These are phyloP conservation scores for Castanopsis chinensis DNA, from an alignment of 306 rosid species.

Conservation along the genomic window DNA sequence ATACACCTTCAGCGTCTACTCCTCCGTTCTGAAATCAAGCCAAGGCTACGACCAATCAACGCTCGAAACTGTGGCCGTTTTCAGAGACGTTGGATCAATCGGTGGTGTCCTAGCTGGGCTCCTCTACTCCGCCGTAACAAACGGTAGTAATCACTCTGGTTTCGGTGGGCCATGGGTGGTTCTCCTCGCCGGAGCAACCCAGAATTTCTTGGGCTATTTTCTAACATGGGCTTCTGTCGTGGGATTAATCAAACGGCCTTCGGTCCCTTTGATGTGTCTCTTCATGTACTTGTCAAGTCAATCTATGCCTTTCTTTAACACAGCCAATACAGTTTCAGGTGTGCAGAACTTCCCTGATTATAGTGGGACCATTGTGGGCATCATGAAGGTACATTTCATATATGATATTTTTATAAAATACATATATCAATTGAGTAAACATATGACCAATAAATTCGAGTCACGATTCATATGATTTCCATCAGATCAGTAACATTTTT, in stretches of 20 bases:
- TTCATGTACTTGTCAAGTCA: slow-evolving; percentile 49
- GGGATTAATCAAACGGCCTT: slow-evolving; percentile 56
- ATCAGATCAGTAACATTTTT: too few species aligned
- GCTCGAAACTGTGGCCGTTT: slow-evolving; percentile 79
- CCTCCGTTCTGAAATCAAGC: slow-evolving; percentile 61
- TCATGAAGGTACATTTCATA: slow-evolving; percentile 57
- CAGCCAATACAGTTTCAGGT: slow-evolving; percentile 70
- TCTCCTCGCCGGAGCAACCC: slow-evolving; percentile 52
- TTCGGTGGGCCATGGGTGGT: slow-evolving; percentile 74
- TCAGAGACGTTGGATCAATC: slow-evolving; percentile 86
- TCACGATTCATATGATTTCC: too few species aligned
- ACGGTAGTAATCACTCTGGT: too few species aligned
- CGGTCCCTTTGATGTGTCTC: slow-evolving; percentile 62
- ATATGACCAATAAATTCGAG: too few species aligned
- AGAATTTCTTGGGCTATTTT: slow-evolving; percentile 57
- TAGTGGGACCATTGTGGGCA: slow-evolving; percentile 80
- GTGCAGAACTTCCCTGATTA: slow-evolving; percentile 59
- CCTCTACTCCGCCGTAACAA: slow-evolving; percentile 66
- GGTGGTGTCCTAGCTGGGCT: slow-evolving; percentile 73
- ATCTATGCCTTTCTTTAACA: slow-evolving; percentile 67
- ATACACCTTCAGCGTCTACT: slow-evolving; percentile 81
- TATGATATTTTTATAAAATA: too few species aligned
- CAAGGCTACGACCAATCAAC: slow-evolving; percentile 82
- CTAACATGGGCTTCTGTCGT: slow-evolving; percentile 70
- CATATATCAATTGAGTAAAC: too few species aligned